A percentile compares a stretch with the other conserved stretches of the same genome.
These are phyloP conservation scores for Mrakiaceae sp. DNA, from an alignment of 1,284 basidiomycete species.

Conservation along the genomic window DNA sequence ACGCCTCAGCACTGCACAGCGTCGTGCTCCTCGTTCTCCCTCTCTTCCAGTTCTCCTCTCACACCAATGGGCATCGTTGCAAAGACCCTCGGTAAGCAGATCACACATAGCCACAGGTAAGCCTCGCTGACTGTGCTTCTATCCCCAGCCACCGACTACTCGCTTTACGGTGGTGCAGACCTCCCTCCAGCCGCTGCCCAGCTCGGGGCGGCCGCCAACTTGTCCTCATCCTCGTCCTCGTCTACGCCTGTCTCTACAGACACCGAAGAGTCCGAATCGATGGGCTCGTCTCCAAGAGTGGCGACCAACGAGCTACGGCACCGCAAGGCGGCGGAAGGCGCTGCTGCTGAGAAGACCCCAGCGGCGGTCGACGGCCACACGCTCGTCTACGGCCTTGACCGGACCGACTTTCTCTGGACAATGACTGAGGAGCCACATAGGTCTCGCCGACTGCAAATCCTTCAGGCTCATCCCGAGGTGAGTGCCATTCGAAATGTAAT, in stretches of 20 bases:
- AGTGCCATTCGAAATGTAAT: conserved; percentile 18
- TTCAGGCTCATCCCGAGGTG: conserved; percentile 90
- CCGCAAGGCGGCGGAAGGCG: not conserved
- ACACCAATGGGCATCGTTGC: no score
- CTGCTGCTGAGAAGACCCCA: not conserved
- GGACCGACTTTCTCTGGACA: conserved; percentile 75
- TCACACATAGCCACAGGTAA: no score
- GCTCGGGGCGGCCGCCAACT: not conserved
- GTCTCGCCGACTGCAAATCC: conserved; percentile 70
- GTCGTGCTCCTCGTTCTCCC: no score
- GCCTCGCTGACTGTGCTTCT: no score
- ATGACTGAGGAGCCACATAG: conserved; percentile 97
- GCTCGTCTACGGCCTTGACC: conserved; percentile 7
- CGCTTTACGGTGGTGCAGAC: conserved; percentile 22
- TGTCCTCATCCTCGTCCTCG: not conserved
- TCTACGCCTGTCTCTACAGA: conserved; percentile 13
- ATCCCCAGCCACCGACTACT: conserved; percentile 16
- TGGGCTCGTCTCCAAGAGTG: not conserved
- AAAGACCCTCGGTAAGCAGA: no score
- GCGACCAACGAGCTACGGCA: not conserved
- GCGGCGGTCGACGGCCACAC: not conserved
- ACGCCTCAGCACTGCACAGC: no score
- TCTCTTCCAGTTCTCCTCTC: no score
- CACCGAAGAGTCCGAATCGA: not conserved
- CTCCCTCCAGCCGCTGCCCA: not conserved